phyloP scores from a whole-genome alignment of 2,329 filamentous ascomycete species.

The Dichotomopilus funicola region DNA sequence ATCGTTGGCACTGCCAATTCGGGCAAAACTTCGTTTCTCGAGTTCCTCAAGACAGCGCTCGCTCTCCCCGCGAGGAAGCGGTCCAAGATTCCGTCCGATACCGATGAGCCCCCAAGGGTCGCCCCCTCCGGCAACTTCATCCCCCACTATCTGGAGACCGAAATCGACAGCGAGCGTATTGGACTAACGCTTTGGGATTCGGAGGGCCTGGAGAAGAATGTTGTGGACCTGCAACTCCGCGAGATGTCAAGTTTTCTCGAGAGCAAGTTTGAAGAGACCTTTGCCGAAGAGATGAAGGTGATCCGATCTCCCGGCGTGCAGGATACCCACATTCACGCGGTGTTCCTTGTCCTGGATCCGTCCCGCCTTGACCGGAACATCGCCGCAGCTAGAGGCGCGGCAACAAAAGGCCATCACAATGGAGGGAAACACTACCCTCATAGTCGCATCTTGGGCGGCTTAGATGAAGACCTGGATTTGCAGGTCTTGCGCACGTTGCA shows the following conservation, averaged over 20 bases:
- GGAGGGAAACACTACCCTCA: slow-evolving; percentile 38
- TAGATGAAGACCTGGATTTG: slow-evolving; percentile 85
- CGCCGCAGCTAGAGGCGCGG: slow-evolving; percentile 52
- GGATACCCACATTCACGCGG: slow-evolving; percentile 96
- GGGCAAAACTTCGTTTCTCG: slow-evolving; percentile 94
- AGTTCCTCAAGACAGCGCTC: slow-evolving; percentile 84
- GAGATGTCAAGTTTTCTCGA: slow-evolving; percentile 91
- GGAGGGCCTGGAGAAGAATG: slow-evolving; percentile 85
- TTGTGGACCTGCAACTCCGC: slow-evolving; percentile 88
- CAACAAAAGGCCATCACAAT: slow-evolving; percentile 45
- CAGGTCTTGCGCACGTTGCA: slow-evolving; percentile 83
- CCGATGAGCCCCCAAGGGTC: slow-evolving; percentile 50
- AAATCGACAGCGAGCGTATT: slow-evolving; percentile 85
- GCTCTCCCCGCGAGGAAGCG: slow-evolving; percentile 77
- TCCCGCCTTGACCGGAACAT: slow-evolving; percentile 78
- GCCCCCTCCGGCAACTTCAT: slow-evolving; percentile 65
- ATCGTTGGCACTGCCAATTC: slow-evolving; percentile 81
- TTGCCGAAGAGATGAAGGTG: slow-evolving; percentile 96
- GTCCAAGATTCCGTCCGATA: slow-evolving; percentile 44
- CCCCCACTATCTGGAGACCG: slow-evolving; percentile 86
- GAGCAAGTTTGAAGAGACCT: slow-evolving; percentile 97
- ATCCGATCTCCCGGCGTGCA: slow-evolving; percentile 84
- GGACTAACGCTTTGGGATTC: slow-evolving; percentile 97
- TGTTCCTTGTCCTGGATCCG: slow-evolving; percentile 87
- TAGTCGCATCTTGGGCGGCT: slow-evolving; percentile 52